These are phyloP conservation scores for Acidomyces sp. DNA, from an alignment of 495 filamentous ascomycete genomes.

Conservation along the genomic window DNA sequence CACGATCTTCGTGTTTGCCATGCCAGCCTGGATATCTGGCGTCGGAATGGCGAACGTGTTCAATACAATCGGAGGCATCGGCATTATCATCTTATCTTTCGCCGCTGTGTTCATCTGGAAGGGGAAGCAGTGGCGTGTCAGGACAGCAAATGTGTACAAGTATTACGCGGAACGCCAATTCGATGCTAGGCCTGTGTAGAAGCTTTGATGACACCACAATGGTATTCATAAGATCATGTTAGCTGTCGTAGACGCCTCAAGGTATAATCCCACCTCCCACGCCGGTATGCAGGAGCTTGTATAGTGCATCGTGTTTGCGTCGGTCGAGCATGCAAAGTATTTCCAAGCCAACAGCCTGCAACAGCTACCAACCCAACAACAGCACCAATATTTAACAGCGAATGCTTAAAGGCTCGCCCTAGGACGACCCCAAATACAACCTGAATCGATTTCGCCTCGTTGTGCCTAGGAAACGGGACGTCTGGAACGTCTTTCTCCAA, in stretches of 20 bases:
- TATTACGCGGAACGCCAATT: constrained; percentile 14
- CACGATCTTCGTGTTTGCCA: constrained; percentile 19
- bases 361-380: constrained; percentile 1
- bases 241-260: too few relatives aligned
- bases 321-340: too few relatives aligned
- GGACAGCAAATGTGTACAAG: constrained; percentile 12
- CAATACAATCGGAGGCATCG: constrained; percentile 14
- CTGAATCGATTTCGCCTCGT: constrained; percentile 10
- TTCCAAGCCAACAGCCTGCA: too few relatives aligned
- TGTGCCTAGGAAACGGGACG: constrained; percentile 12
- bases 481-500: constrained; percentile 16
- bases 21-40: constrained; percentile 9
- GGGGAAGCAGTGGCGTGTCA: constrained; percentile 8
- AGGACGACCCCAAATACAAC: not conserved
- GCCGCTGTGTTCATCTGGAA: constrained; percentile 11
- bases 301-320: too few relatives aligned
- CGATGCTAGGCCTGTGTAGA: constrained; percentile 10
- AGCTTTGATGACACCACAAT: too few relatives aligned
- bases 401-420: not conserved
- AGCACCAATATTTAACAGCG: constrained; percentile 1
- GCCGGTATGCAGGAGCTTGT: too few relatives aligned
- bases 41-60: constrained; percentile 17
- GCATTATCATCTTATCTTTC: constrained; percentile 3
- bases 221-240: too few relatives aligned
- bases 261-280: too few relatives aligned